Percentiles rank a stretch among this genome's conserved stretches.
Evolutionary conservation across 2,329 filamentous ascomycete species (phyloP).

Genomic region (Lachnellula hyalina): DNA sequence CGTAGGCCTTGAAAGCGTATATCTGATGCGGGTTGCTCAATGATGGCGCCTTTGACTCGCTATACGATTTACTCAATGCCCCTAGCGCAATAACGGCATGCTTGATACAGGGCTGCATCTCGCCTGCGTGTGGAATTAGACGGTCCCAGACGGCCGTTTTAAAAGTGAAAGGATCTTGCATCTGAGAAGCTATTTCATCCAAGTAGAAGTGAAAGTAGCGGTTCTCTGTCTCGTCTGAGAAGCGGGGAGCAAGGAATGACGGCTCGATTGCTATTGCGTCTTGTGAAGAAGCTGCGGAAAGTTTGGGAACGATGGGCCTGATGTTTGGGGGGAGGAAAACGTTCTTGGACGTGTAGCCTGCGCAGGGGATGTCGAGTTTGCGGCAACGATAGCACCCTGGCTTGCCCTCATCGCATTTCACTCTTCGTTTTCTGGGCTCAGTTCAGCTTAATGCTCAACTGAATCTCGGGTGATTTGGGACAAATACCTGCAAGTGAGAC

Average conservation of each 20-base stretch:
- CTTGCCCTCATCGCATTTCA: slow-evolving; percentile 10
- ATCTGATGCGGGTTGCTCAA: neutral
- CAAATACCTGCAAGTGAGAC: slow-evolving; percentile 4
- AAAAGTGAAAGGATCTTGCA: slow-evolving; percentile 1
- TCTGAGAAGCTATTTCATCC: slow-evolving; percentile 2
- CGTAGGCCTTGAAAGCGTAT: slow-evolving; percentile 3
- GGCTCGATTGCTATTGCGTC: too few species aligned
- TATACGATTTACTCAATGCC: slow-evolving; percentile 8
- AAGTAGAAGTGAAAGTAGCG: slow-evolving; percentile 6
- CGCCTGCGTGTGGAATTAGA: slow-evolving; percentile 7
- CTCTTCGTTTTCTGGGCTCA: slow-evolving; percentile 8
- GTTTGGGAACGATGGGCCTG: neutral
- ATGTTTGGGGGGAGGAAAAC: neutral
- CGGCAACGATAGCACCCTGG: slow-evolving; percentile 6
- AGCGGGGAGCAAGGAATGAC: neutral
- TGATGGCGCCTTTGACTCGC: slow-evolving; percentile 10
- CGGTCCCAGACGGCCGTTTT: slow-evolving; percentile 2
- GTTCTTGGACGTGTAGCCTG: slow-evolving; percentile 8
- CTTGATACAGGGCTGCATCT: neutral
- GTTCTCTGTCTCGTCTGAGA: slow-evolving; percentile 1
- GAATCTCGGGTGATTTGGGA: neutral
- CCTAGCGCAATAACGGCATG: slow-evolving; percentile 9
- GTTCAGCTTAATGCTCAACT: neutral
- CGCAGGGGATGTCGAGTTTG: slow-evolving; percentile 4
- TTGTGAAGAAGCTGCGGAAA: too few species aligned